phyloP scores from a whole-genome alignment of 495 filamentous ascomycete species.

The Penicillium parvum region DNA sequence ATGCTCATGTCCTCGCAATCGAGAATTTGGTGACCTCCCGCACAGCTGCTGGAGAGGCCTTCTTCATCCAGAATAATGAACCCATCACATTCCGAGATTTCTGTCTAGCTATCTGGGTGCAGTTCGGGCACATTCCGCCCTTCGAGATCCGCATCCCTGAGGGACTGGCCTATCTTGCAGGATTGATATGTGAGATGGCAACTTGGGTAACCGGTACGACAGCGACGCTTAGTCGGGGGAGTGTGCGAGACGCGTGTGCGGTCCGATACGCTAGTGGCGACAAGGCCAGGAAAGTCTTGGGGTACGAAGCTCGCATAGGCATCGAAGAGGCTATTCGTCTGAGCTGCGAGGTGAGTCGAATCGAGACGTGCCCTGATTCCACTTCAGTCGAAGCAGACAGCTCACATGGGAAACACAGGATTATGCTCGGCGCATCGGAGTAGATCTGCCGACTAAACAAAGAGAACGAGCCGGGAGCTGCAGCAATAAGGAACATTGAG shows the following conservation, averaged over 20 bases:
- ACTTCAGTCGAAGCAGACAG: neutral
- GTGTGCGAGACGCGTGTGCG: slow-evolving; percentile 52
- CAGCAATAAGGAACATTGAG: slow-evolving; percentile 3
- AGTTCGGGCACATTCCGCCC: slow-evolving; percentile 54
- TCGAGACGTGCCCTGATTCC: neutral
- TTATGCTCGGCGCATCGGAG: slow-evolving; percentile 35
- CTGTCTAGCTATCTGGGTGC: slow-evolving; percentile 53
- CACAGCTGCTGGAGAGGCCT: slow-evolving; percentile 57
- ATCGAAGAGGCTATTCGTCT: slow-evolving; percentile 52
- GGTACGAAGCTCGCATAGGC: slow-evolving; percentile 53
- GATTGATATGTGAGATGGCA: slow-evolving; percentile 43
- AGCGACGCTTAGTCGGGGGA: slow-evolving; percentile 52
- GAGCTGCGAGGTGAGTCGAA: slow-evolving; percentile 43
- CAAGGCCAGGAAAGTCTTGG: slow-evolving; percentile 53
- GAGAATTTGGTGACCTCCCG: slow-evolving; percentile 51
- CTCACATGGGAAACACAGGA: slow-evolving; percentile 22
- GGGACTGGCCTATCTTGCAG: slow-evolving; percentile 45
- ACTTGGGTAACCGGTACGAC: slow-evolving; percentile 48
- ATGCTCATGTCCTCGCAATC: slow-evolving; percentile 59
- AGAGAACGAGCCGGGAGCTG: neutral
- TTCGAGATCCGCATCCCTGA: slow-evolving; percentile 51
- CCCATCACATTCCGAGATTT: slow-evolving; percentile 58
- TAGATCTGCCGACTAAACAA: slow-evolving; percentile 18
- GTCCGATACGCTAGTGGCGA: slow-evolving; percentile 52
- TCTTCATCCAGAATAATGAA: slow-evolving; percentile 63